These are phyloP conservation scores for Rhododendron ovatum DNA, from an alignment of 148 eudicot genomes.

Conservation along the genomic window DNA sequence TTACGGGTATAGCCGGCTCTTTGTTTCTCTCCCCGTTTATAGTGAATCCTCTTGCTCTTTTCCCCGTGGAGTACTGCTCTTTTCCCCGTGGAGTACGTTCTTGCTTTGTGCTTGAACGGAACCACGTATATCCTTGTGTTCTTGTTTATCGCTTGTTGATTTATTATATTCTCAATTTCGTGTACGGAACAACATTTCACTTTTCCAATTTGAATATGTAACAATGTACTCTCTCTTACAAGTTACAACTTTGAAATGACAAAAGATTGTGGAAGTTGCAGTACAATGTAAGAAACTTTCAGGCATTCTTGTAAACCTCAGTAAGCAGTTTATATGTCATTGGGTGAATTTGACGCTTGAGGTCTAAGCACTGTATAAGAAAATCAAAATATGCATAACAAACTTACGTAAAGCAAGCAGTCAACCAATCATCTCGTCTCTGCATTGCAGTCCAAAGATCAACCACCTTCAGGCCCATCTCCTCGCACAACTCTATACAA, in stretches of 20 bases:
- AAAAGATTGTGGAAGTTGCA: not conserved
- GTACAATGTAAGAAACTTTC: not conserved
- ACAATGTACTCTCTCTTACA: not conserved
- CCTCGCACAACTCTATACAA: constrained; percentile 62
- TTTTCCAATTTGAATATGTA: not conserved
- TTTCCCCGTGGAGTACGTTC: too few species aligned
- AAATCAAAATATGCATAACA: not conserved
- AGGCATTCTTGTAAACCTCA: not conserved
- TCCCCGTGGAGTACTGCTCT: too few species aligned
- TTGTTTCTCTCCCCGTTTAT: too few species aligned
- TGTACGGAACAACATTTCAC: too few species aligned
- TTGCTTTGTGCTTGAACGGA: too few species aligned
- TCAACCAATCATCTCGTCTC: constrained; percentile 69
- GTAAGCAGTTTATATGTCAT: not conserved
- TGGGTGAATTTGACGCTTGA: not conserved
- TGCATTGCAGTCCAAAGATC: constrained; percentile 90
- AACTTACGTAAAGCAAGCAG: constrained; percentile 79
- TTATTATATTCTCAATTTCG: too few species aligned
- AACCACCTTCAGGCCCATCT: constrained; percentile 64
- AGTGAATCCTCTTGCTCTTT: too few species aligned
- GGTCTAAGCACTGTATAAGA: not conserved
- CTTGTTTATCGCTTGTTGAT: too few species aligned
- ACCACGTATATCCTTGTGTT: too few species aligned
- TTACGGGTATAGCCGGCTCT: too few species aligned
- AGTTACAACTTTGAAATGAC: not conserved